Evolutionary conservation across 306 rosid species (phyloP), one percentile per base, ranked within the genome.

Genomic region (Vicia faba): DNA sequence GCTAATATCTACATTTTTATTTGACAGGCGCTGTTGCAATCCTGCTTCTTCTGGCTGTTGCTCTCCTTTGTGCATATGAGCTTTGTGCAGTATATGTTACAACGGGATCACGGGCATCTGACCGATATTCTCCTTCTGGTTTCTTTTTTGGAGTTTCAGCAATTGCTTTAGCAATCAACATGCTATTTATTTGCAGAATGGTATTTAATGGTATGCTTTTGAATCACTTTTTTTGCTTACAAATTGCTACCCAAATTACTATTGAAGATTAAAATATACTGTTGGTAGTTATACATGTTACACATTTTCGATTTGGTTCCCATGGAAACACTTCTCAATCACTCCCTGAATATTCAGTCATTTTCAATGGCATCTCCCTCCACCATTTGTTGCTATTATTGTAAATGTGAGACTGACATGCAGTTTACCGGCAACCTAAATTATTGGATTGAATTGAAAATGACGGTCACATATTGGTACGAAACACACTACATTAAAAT

Each of bases 91-190:
- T 95, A 64, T 95, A 90, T 79, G 99, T 95, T 82, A 90, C 96
- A 46, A 88, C 99, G 60, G 96, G 99, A 55, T 85, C 97, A 65
- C 89, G 83, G 55, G 99, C 92, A 63, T 90, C 99, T 75, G 97
- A 95, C 80, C 95, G 86, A 51, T 95, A 95, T 83, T 95, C 97
- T 13, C 96, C 99, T 57, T 95, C 99, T 58, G 99, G 99, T 81
- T 95, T 95, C 96, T 95, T 95, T 84, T 95, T 95, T 81, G 99
- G 99, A 57, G 97, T 95, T 75, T 95, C 99, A 60, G 99, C 99
- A 79, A 85, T 95, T 84, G 96, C 99, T 80, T 83, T 95, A 74
- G 99, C 99, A 11, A 90, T 95, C 86, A 95, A 95, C 95, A 95
- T 95, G 99, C 91, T 95, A 78, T 90, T 95, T 76, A 95, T 95